Conservation (phyloP, 371 early-diverging fungal genomes). For the Actinomortierella ambigua region DNA sequence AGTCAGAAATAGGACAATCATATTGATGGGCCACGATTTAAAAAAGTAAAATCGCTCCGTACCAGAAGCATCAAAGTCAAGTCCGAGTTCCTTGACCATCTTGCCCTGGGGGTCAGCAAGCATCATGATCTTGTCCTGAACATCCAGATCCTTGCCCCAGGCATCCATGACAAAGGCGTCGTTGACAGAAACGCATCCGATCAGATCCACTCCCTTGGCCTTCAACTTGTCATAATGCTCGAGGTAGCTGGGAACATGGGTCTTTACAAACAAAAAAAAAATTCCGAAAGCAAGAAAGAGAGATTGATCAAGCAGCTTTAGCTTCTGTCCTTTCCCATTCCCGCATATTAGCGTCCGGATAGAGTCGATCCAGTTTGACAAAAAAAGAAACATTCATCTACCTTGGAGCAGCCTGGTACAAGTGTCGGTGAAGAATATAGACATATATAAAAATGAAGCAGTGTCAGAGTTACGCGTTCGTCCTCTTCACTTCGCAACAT, state of each 20-base stretch:
- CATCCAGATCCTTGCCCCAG: conserved; percentile 61
- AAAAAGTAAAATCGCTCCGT: neutral
- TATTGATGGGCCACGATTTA: neutral
- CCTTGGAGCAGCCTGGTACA: conserved; percentile 55
- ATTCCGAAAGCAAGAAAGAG: neutral
- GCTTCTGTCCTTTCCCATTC: too few species aligned
- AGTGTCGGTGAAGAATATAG: neutral
- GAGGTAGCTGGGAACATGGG: conserved; percentile 74
- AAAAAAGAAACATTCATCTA: conserved; percentile 12
- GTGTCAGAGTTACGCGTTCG: too few species aligned
- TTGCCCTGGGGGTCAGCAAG: conserved; percentile 71
- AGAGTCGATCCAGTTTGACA: too few species aligned
- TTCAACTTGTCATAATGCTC: conserved; percentile 61
- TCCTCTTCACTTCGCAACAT: too few species aligned
- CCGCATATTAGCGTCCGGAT: too few species aligned
- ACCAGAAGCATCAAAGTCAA: conserved; percentile 65
- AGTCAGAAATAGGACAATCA: neutral
- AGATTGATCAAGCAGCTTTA: too few species aligned
- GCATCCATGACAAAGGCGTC: conserved; percentile 79
- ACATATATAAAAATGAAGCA: neutral
- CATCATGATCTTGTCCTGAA: conserved; percentile 56
- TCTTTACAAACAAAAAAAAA: conserved; percentile 29
- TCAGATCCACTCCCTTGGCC: conserved; percentile 63
- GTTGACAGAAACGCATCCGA: conserved; percentile 71
- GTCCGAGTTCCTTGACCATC: conserved; percentile 65